Evolutionary conservation across 805 yeast genomes (phyloP).

Genomic region (Wickerhamiella brachini): DNA sequence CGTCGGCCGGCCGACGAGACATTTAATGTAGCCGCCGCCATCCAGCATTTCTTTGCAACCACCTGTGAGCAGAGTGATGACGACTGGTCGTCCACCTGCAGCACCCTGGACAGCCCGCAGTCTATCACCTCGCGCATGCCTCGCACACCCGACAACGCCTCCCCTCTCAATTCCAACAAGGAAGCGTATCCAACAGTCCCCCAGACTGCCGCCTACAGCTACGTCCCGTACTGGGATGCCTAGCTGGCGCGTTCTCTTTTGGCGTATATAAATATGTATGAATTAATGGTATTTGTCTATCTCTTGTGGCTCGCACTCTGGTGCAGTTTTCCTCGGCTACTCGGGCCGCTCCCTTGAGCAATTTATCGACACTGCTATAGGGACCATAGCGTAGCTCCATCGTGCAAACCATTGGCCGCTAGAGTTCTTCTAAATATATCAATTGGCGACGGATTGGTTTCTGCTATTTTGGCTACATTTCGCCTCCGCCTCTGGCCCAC

Average conservation of each 20-base stretch:
- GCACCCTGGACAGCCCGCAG: background rate
- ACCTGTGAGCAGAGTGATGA: constrained; percentile 1
- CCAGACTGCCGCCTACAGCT: background rate
- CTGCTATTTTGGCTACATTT: too few species aligned
- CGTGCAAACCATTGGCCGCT: too few species aligned
- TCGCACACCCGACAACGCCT: constrained; percentile 1
- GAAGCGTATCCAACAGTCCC: background rate
- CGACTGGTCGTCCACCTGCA: constrained; percentile 2
- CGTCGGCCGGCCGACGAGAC: constrained; percentile 6
- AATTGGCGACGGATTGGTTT: too few species aligned
- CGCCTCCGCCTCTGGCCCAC: too few species aligned
- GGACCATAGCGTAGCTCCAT: too few species aligned
- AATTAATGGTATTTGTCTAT: background rate
- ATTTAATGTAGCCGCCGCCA: constrained; percentile 2
- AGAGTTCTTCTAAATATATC: too few species aligned
- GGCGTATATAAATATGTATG: background rate
- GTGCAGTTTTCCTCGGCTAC: too few species aligned
- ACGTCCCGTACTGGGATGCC: background rate
- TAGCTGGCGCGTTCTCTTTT: too few species aligned
- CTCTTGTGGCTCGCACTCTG: too few species aligned
- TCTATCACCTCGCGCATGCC: background rate
- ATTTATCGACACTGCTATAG: too few species aligned
- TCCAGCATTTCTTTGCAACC: constrained; percentile 7
- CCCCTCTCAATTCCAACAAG: background rate
- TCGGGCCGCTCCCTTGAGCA: too few species aligned